A percentile compares a stretch with the other conserved stretches of the same genome.
These are phyloP conservation scores for Dioscorea zingiberensis DNA, from an alignment of 106 monocot genomes.

Conservation along the genomic window DNA sequence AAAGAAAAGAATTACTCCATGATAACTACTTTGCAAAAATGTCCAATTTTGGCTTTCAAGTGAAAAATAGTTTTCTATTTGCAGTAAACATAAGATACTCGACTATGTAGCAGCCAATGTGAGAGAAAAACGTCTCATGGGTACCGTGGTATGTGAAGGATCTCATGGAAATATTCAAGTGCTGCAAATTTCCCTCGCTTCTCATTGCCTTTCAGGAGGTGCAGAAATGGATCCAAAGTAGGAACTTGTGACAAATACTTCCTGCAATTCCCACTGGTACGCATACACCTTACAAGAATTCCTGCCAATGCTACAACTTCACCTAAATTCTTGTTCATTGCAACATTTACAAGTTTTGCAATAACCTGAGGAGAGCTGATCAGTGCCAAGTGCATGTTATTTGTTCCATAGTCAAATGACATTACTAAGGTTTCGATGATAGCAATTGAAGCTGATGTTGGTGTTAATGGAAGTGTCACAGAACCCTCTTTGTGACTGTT, in stretches of 20 bases:
- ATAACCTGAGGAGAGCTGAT: conserved; percentile 72
- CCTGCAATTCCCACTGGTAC: conserved; percentile 72
- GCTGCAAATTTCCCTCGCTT: conserved; percentile 62
- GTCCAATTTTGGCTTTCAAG: too few relatives aligned
- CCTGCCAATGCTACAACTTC: conserved; percentile 71
- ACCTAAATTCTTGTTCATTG: conserved; percentile 64
- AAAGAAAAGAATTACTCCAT: too few relatives aligned
- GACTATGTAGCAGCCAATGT: too few relatives aligned
- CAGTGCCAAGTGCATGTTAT: conserved; percentile 67
- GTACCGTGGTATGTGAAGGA: conserved; percentile 89
- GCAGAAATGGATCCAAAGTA: conserved; percentile 76
- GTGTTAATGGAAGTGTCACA: conserved; percentile 51
- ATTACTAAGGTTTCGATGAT: conserved; percentile 88
- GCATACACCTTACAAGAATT: conserved; percentile 87
- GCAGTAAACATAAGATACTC: too few relatives aligned
- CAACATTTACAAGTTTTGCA: conserved; percentile 65
- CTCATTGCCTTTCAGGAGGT: conserved; percentile 55
- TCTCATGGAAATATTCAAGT: conserved; percentile 92
- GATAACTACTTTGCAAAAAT: too few relatives aligned
- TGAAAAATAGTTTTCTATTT: too few relatives aligned
- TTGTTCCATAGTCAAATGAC: conserved; percentile 82
- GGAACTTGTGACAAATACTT: conserved; percentile 87
- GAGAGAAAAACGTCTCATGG: not conserved
- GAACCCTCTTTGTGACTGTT: conserved; percentile 24
- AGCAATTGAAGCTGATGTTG: conserved; percentile 74